Evolutionary conservation across 148 eudicot species (phyloP), one percentile per base, ranked within the genome.

Genomic region (Heliamphora exappendiculata): DNA sequence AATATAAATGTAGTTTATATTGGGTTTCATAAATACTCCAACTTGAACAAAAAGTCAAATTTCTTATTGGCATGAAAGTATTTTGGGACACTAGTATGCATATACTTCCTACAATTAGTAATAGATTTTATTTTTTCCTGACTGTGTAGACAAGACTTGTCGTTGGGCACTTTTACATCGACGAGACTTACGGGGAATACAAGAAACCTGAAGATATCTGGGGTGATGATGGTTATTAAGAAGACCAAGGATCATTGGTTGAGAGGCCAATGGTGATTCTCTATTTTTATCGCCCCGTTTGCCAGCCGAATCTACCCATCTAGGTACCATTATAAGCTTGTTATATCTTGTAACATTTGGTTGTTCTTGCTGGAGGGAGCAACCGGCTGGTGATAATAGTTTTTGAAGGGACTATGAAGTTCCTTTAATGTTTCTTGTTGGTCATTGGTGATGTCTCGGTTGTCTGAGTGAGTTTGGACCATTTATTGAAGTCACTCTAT

Each of bases 201-300:
- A 89, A 72, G 78, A 88, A 89, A 17, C n/a, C 90, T 66, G 90
- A 89, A 55, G 97, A 89, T 57, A 81, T 93, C n/a, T 93, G 97
- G 97, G 95, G 90, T 84, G 90, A 85, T 19, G 88, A 93, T n/a
- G n/a, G 64, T 60, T 88, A 58, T 90, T n/a, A 78, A 89, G 70
- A 31, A 71, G 54, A 70, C 5, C 47, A 58, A 36, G 2, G 6
- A 14, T 20, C 16, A 5, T 22, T 14, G 53, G 3, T 24, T 0
- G 42, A 20, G 68, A 17, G 42, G 16, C 16, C 41, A 19, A 13
- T 17, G 45, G 45, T 10, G 45, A 13, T 51, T 51, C 16, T 51
- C 55, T 17, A 36, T 34, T 9, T 65, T 1, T 26, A 65, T 1
- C 65, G 4, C 7, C 14, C 5, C 1, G 14, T 57, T 57, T 60